These are phyloP conservation scores for Acer campestre DNA, from an alignment of 345 rosid species.

Conservation along the genomic window DNA sequence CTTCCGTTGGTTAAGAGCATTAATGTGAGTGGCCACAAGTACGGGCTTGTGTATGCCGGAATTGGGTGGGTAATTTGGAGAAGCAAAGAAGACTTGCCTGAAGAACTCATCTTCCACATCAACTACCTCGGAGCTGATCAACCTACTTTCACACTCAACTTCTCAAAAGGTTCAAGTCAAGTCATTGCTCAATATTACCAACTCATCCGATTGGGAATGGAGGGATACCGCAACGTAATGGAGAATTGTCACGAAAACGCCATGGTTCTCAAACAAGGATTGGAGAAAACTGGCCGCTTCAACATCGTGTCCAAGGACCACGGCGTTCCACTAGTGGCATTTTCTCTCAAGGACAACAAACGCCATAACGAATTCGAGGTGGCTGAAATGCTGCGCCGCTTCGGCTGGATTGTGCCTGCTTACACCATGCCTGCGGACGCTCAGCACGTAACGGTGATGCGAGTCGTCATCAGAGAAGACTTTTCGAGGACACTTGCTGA, in stretches of 20 bases:
- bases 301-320: slow-evolving; percentile 77
- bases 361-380: slow-evolving; percentile 75
- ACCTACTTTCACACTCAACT: slow-evolving; percentile 95
- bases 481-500: slow-evolving; percentile 90
- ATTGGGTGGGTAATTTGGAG: slow-evolving; percentile 98
- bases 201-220: slow-evolving; percentile 77
- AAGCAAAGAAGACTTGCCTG: slow-evolving; percentile 79
- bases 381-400: slow-evolving; percentile 77
- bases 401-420: slow-evolving; percentile 95
- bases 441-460: slow-evolving; percentile 83
- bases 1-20: slow-evolving; percentile 89
- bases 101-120: slow-evolving; percentile 92
- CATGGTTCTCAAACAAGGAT: slow-evolving; percentile 64
- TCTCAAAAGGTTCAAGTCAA: slow-evolving; percentile 89
- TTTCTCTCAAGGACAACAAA: slow-evolving; percentile 76
- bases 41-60: slow-evolving; percentile 92
- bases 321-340: slow-evolving; percentile 90
- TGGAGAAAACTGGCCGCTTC: slow-evolving; percentile 72
- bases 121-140: slow-evolving; percentile 94
- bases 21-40: slow-evolving; percentile 90
- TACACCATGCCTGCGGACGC: slow-evolving; percentile 94
- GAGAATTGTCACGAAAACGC: slow-evolving; percentile 85
- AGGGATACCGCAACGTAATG: slow-evolving; percentile 91
- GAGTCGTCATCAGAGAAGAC: slow-evolving; percentile 90
- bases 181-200: slow-evolving; percentile 91